Evolutionary conservation across 768 basidiomycete genomes (phyloP), one percentile per base, ranked within the genome.

Genomic region (Amanita polypyramis): DNA sequence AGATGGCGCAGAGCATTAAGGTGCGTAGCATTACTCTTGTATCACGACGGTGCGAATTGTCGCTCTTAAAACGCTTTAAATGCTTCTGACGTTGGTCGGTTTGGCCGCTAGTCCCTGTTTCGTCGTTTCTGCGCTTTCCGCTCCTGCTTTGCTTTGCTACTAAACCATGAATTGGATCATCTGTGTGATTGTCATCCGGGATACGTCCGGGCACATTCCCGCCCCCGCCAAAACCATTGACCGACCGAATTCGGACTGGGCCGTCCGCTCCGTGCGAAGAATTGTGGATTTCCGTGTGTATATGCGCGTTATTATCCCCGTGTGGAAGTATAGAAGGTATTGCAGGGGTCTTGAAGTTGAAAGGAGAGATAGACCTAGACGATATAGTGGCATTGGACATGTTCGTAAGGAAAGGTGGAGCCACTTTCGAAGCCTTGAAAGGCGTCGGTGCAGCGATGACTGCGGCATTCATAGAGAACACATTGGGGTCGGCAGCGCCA

Each of bases 401-500:
- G 25, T 58, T 45, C 3, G 55, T 23, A 27, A 59, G 55, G n/a
- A 57, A 38, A 20, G 52, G 42, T 2, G 49, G 41, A 5, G 43
- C 25, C 15, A 34, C 27, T 25, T 21, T 50, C 2, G 42, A 50
- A 17, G 41, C 49, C 27, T 40, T 43, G 41, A 43, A 43, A 37
- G 49, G 41, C 12, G 19, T 50, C n/a, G 43, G 49, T 6, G 49
- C 30, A 20, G 23, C 32, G 23, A 49, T 45, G 11, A 12, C 36
- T 8, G 25, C 17, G 44, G 35, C 38, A 37, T 50, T 35, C 50
- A 57, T 20, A 50, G n/a, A n/a, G 55, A 55, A 21, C 49, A 62
- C 63, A 30, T 63, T 61, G 10, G 63, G 61, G 52, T 61, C 61
- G 7, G 63, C 59, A 11, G 64, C 65, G 29, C 58, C 63, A 36